Evolutionary conservation across 163 green algal species (phyloP).

Genomic region (Trebouxia gelatinosa): DNA sequence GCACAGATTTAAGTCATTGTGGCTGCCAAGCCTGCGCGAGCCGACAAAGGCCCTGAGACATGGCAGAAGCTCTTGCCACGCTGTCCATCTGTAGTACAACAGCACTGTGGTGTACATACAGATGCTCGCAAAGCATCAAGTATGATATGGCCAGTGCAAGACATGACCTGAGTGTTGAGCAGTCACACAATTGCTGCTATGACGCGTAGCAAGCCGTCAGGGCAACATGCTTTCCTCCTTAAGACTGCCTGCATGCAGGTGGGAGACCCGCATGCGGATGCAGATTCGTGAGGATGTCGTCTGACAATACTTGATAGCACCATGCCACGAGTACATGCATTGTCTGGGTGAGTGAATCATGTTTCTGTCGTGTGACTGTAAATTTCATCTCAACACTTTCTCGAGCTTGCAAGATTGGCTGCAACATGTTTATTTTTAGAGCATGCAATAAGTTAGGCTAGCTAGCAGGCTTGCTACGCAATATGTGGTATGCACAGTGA

Average conservation of each 20-base stretch:
- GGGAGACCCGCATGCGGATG: slow-evolving; percentile 26
- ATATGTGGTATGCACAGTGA: no score
- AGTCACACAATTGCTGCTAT: not conserved
- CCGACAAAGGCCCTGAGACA: no score
- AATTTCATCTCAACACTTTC: no score
- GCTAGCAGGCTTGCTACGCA: no score
- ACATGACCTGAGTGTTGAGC: not conserved
- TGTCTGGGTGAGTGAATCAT: no score
- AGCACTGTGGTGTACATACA: not conserved
- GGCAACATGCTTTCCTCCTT: not conserved
- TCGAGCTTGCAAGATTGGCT: no score
- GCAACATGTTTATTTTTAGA: no score
- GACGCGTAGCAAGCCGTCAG: not conserved
- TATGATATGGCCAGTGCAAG: not conserved
- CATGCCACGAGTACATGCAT: no score
- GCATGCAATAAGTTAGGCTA: no score
- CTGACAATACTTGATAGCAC: not conserved
- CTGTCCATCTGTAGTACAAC: not conserved
- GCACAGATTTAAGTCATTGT: no score
- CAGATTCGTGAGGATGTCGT: slow-evolving; percentile 11
- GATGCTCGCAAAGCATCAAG: not conserved
- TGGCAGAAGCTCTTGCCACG: no score
- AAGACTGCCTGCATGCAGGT: slow-evolving; percentile 2
- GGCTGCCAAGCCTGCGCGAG: not conserved
- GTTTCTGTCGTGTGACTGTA: no score